Conservation (phyloP, 495 filamentous ascomycete species). For the Aeminium ludgeri region DNA sequence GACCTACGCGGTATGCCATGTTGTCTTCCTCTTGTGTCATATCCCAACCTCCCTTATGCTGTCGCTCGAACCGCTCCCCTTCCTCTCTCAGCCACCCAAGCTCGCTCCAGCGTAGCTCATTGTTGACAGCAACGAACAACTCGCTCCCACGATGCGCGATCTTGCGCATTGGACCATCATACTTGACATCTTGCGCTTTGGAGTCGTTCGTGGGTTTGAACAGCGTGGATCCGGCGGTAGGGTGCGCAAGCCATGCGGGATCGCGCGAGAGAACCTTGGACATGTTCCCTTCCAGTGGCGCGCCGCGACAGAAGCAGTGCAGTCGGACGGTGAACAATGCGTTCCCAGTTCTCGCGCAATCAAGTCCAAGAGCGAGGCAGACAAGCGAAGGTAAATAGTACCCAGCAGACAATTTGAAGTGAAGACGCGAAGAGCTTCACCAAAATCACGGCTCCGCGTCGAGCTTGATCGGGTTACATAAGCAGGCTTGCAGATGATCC, state of each 20-base stretch:
- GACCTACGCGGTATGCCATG: slow-evolving; percentile 2
- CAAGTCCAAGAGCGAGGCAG: too few relatives aligned
- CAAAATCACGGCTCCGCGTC: too few relatives aligned
- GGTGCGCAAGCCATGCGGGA: slow-evolving; percentile 64
- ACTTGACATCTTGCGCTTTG: slow-evolving; percentile 22
- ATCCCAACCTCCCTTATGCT: not conserved
- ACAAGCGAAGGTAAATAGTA: too few relatives aligned
- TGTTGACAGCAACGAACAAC: slow-evolving; percentile 68
- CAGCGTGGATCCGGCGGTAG: slow-evolving; percentile 53
- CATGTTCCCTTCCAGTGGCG: slow-evolving; percentile 32
- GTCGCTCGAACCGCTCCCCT: slow-evolving; percentile 33
- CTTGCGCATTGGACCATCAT: slow-evolving; percentile 42
- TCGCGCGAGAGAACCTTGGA: slow-evolving; percentile 65
- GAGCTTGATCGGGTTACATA: too few relatives aligned
- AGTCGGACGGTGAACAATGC: too few relatives aligned
- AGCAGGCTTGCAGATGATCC: too few relatives aligned
- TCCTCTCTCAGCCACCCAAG: slow-evolving; percentile 56
- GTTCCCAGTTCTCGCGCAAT: too few relatives aligned
- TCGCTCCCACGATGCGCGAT: slow-evolving; percentile 63
- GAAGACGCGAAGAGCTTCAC: too few relatives aligned
- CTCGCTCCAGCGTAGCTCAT: slow-evolving; percentile 75
- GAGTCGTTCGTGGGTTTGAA: slow-evolving; percentile 33
- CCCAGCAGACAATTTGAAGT: too few relatives aligned
- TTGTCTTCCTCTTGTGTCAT: slow-evolving; percentile 4
- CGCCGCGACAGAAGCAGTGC: too few relatives aligned